Evolutionary conservation across 331 rosid species (phyloP).

Genomic region (Malus hybrid): DNA sequence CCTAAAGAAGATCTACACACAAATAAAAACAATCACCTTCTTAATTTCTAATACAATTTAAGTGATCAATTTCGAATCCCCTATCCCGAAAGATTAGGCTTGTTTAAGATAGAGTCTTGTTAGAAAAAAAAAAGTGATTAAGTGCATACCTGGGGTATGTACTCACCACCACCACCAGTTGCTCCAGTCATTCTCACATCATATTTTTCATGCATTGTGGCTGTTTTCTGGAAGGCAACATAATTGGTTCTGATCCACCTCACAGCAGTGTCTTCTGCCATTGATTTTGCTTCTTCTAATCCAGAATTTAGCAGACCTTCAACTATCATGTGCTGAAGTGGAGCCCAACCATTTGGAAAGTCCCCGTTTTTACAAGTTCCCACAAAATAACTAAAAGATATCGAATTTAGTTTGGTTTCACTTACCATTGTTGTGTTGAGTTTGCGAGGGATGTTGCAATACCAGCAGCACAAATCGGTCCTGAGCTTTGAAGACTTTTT

Average conservation of each 20-base stretch:
- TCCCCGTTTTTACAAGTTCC: conserved; percentile 45
- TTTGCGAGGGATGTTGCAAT: conserved; percentile 64
- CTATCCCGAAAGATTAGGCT: neutral
- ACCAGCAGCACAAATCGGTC: conserved; percentile 52
- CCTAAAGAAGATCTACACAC: neutral
- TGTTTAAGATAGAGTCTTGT: neutral
- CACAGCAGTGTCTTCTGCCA: conserved; percentile 67
- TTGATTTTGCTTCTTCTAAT: conserved; percentile 52
- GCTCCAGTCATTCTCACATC: conserved; percentile 64
- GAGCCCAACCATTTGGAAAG: conserved; percentile 98
- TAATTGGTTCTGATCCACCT: conserved; percentile 86
- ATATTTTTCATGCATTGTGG: conserved; percentile 76
- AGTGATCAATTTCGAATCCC: neutral
- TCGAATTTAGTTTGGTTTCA: neutral
- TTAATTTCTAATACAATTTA: neutral
- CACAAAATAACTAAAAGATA: too few species aligned
- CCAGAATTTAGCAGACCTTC: conserved; percentile 77
- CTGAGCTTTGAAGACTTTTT: conserved; percentile 55
- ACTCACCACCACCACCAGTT: conserved; percentile 90
- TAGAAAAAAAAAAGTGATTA: neutral
- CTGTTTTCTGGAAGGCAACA: conserved; percentile 59
- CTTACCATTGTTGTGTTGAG: conserved; percentile 74
- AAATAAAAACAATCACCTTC: neutral
- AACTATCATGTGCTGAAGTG: conserved; percentile 86
- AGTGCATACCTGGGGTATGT: conserved; percentile 57